phyloP scores from a whole-genome alignment of 345 rosid genomes.

The Aegle marmelos region DNA sequence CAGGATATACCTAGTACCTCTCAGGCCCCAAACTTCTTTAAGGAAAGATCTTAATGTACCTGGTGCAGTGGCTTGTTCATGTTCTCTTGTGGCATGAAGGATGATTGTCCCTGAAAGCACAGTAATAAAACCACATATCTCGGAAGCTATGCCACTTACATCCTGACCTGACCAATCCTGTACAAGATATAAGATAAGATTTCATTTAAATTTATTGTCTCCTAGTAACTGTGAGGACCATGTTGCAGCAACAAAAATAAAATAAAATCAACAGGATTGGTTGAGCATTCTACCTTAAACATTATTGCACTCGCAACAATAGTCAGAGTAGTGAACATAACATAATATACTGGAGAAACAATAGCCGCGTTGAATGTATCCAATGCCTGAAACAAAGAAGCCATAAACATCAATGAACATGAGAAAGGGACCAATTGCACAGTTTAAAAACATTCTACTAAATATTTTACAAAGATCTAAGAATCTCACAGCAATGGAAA shows the following conservation, averaged over 20 bases:
- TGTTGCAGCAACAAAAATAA: background rate
- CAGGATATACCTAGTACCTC: background rate
- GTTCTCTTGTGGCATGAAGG: constrained; percentile 82
- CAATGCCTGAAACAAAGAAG: constrained; percentile 51
- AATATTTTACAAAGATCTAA: background rate
- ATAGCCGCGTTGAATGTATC: constrained; percentile 84
- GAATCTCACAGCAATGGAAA: background rate
- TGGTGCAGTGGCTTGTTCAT: constrained; percentile 52
- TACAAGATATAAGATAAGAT: constrained; percentile 11
- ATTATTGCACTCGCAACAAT: constrained; percentile 79
- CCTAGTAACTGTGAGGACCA: background rate
- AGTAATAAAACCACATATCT: constrained; percentile 86
- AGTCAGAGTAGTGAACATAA: constrained; percentile 88
- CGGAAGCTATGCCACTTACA: constrained; percentile 74
- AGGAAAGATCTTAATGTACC: constrained; percentile 35
- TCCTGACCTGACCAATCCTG: constrained; percentile 93
- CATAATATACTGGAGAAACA: constrained; percentile 90
- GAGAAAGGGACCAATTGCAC: background rate
- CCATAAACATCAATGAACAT: background rate
- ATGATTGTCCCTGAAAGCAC: constrained; percentile 81
- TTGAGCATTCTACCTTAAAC: constrained; percentile 61
- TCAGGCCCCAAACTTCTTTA: background rate
- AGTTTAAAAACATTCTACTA: background rate
- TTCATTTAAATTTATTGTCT: background rate
- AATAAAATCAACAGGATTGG: background rate